A percentile compares a stretch with the other conserved stretches of the same genome.
These are phyloP conservation scores for Aristolochia contorta DNA, from an alignment of 164 flowering plant species.

Conservation along the genomic window DNA sequence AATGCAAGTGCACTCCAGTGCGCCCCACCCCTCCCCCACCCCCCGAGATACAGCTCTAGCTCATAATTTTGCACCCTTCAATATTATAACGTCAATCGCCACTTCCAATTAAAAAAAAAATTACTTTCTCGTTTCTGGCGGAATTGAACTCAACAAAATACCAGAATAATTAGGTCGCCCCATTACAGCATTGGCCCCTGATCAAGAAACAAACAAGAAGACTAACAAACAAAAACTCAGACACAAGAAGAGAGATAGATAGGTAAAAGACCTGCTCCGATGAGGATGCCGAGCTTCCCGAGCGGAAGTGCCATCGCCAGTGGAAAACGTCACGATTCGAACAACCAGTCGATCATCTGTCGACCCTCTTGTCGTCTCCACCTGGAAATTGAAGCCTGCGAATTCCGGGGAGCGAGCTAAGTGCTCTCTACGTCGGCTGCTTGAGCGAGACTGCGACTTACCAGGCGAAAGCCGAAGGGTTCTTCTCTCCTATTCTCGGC, in stretches of 20 bases:
- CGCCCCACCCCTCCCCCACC: too few species aligned
- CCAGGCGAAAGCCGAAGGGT: too few species aligned
- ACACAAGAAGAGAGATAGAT: constrained; percentile 4
- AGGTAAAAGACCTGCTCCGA: constrained; percentile 60
- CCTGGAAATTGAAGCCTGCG: background rate
- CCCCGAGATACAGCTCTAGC: too few species aligned
- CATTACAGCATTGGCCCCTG: background rate
- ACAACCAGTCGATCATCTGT: background rate
- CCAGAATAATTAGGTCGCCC: background rate
- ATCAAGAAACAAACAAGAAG: background rate
- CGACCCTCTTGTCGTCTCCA: background rate
- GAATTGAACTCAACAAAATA: background rate
- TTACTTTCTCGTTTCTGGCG: too few species aligned
- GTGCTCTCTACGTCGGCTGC: background rate
- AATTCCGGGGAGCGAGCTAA: background rate
- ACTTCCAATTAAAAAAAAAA: too few species aligned
- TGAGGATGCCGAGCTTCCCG: constrained; percentile 63
- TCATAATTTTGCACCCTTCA: too few species aligned
- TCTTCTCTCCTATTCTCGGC: too few species aligned
- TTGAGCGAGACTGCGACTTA: too few species aligned
- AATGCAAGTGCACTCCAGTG: too few species aligned
- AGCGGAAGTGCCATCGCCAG: constrained; percentile 60
- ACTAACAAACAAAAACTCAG: background rate
- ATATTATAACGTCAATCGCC: too few species aligned
- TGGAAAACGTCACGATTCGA: background rate